These are phyloP conservation scores for Globisporangium irregulare DNA, from an alignment of 352 stramenopile species.

Conservation along the genomic window DNA sequence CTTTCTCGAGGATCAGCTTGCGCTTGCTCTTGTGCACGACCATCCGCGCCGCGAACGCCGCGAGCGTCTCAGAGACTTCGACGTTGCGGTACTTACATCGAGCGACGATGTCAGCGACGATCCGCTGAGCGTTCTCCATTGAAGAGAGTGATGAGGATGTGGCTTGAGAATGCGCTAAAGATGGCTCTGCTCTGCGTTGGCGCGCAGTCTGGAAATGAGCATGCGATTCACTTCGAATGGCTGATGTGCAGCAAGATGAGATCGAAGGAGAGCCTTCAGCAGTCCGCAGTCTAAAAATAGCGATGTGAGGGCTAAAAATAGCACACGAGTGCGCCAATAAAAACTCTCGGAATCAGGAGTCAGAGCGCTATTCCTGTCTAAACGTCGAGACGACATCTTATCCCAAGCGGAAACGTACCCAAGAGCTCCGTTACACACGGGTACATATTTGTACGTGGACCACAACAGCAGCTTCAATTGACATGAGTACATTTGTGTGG, in stretches of 20 bases:
- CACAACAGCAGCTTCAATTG: no score
- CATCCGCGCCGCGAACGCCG: constrained; percentile 78
- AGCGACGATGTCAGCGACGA: constrained; percentile 72
- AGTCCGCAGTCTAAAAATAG: not conserved
- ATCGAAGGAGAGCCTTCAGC: not conserved
- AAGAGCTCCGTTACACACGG: no score
- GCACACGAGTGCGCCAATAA: not conserved
- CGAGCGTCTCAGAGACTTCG: constrained; percentile 85
- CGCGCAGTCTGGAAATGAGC: not conserved
- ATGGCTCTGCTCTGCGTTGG: not conserved
- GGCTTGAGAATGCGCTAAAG: not conserved
- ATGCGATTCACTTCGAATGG: not conserved
- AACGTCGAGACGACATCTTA: no score
- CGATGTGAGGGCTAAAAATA: not conserved
- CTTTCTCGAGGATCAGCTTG: constrained; percentile 69
- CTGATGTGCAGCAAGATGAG: not conserved
- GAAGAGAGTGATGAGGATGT: not conserved
- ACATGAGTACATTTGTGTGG: not conserved
- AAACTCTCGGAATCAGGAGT: not conserved
- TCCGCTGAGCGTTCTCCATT: constrained; percentile 64
- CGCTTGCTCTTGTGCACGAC: constrained; percentile 66
- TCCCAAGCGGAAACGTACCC: no score
- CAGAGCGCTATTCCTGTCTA: no score
- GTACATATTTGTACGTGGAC: no score
- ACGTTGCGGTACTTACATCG: constrained; percentile 73